Percentiles rank a stretch among this genome's conserved stretches.
Evolutionary conservation across 345 rosid species (phyloP).

Genomic region (Eucalyptus dawsonii): DNA sequence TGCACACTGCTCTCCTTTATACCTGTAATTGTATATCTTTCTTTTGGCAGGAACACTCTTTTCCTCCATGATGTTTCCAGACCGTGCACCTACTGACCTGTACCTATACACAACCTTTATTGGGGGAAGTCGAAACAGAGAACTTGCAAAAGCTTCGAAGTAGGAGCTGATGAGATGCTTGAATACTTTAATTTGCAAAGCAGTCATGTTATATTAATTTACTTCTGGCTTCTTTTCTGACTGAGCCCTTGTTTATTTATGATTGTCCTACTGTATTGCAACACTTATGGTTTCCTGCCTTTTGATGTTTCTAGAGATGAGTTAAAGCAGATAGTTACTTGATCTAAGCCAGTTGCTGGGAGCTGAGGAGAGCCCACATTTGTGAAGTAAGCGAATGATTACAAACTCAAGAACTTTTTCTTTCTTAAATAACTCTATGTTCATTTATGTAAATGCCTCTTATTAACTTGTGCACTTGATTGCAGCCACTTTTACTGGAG

Average conservation of each 20-base stretch:
- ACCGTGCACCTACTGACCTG: slow-evolving; percentile 59
- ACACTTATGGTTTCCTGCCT: background rate
- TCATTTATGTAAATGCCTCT: background rate
- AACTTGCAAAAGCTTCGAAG: slow-evolving; percentile 80
- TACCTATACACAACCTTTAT: slow-evolving; percentile 89
- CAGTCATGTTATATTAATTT: background rate
- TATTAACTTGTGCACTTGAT: background rate
- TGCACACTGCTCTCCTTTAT: background rate
- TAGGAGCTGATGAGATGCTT: slow-evolving; percentile 8
- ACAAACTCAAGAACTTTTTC: background rate
- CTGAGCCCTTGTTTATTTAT: background rate
- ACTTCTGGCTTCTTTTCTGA: background rate
- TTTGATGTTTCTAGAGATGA: slow-evolving; percentile 35
- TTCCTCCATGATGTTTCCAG: slow-evolving; percentile 95
- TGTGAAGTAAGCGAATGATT: slow-evolving; percentile 44
- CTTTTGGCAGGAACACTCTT: slow-evolving; percentile 65
- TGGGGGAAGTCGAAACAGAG: slow-evolving; percentile 86
- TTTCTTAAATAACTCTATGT: background rate
- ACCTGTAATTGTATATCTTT: background rate
- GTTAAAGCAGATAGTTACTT: slow-evolving; percentile 61
- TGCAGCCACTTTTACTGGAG: slow-evolving; percentile 90
- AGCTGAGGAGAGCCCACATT: slow-evolving; percentile 79
- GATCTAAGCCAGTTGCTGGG: slow-evolving; percentile 76
- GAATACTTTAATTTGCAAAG: background rate
- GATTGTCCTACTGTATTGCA: background rate